phyloP scores from a whole-genome alignment of 2,329 filamentous ascomycete genomes.

The Diplodia mutila region DNA sequence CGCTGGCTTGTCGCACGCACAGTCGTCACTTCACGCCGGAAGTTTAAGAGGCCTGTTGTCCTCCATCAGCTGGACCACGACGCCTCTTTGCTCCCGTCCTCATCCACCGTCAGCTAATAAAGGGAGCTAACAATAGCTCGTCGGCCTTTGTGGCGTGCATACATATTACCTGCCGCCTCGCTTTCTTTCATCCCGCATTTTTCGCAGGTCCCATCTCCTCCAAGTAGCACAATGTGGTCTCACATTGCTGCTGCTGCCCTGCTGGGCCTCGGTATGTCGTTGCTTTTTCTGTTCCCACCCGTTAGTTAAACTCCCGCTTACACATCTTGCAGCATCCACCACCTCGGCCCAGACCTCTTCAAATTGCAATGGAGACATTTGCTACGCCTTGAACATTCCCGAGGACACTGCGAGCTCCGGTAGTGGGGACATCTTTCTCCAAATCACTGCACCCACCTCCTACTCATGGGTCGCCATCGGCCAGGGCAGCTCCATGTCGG shows the following conservation, averaged over 20 bases:
- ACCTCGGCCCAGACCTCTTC: slow-evolving; percentile 21
- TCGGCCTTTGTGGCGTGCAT: slow-evolving; percentile 16
- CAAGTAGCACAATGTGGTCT: slow-evolving; percentile 18
- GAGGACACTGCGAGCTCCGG: slow-evolving; percentile 54
- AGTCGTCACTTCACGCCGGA: not conserved
- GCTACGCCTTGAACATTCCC: slow-evolving; percentile 60
- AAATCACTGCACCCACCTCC: slow-evolving; percentile 57
- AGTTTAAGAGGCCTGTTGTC: slow-evolving; percentile 15
- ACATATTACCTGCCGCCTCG: slow-evolving; percentile 1
- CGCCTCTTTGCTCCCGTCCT: not conserved
- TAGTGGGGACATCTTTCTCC: slow-evolving; percentile 61
- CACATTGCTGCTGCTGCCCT: slow-evolving; percentile 22
- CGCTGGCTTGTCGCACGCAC: not conserved
- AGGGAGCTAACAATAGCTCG: slow-evolving; percentile 19
- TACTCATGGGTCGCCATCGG: slow-evolving; percentile 61
- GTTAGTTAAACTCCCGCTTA: not conserved
- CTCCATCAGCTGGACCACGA: not conserved
- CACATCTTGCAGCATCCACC: slow-evolving; percentile 2
- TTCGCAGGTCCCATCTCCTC: not conserved
- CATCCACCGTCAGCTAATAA: slow-evolving; percentile 6
- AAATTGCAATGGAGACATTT: slow-evolving; percentile 36
- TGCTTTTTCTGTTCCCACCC: not conserved
- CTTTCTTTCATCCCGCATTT: not conserved
- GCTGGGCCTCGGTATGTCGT: slow-evolving; percentile 18
- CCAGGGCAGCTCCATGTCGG: slow-evolving; percentile 58